Evolutionary conservation across 352 stramenopile species (phyloP), one percentile per base, ranked within the genome.

Genomic region (Phytophthora megakarya): DNA sequence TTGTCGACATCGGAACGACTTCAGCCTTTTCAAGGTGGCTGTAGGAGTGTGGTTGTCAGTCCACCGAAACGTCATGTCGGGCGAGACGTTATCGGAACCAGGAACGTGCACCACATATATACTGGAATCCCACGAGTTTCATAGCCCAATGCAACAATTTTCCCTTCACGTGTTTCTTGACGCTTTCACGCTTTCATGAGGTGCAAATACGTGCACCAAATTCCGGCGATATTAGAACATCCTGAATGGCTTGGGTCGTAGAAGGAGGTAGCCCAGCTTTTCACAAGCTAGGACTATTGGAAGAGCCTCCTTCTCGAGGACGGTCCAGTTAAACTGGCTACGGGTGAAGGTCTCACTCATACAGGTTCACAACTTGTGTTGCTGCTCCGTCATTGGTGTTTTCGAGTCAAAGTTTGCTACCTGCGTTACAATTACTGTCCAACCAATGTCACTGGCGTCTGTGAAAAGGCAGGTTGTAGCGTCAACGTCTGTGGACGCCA

Each of bases 101-200:
- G n/a, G n/a, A n/a, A n/a, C n/a, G n/a, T n/a, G n/a, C n/a, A n/a
- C n/a, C n/a, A n/a, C n/a, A n/a, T n/a, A n/a, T n/a, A n/a, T n/a
- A n/a, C n/a, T n/a, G n/a, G n/a, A n/a, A n/a, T n/a, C n/a, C n/a
- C n/a, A n/a, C n/a, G n/a, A 74, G 39, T 12, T 55, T 43, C 21
- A 58, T 48, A 2, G 61, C 39, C 61, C 61, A 75, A 10, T 51
- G 54, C 9, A 51, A 26, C 3, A 71, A 42, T 33, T 70, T 75
- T 2, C 28, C 38, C 16, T 51, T 43, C 1, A 57, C 8, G n/a
- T 32, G 26, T 32, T 32, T 32, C 26, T 32, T 32, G 26, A 32
- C 26, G 9, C 9, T 32, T 9, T 39, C n/a, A n/a, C n/a, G n/a
- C n/a, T n/a, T n/a, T n/a, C n/a, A n/a, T n/a, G n/a, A n/a, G n/a